Percentiles rank a stretch among this genome's conserved stretches.
Evolutionary conservation across 1,284 basidiomycete genomes (phyloP).

Genomic region (Ganoderma lingzhi): DNA sequence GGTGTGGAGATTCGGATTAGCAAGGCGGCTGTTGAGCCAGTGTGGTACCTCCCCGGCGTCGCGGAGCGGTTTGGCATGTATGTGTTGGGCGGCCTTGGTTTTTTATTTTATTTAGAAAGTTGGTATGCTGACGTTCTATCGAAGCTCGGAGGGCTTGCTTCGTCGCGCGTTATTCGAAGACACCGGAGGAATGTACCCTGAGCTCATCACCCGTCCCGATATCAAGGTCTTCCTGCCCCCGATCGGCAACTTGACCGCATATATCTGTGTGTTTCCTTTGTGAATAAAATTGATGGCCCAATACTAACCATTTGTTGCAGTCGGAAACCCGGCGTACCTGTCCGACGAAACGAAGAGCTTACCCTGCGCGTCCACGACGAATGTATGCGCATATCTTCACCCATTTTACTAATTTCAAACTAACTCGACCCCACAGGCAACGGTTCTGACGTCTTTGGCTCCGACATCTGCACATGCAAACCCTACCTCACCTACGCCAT

Average conservation of each 20-base stretch:
- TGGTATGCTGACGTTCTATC: neutral
- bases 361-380: slow-evolving; percentile 95
- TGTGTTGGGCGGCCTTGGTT: slow-evolving; percentile 40
- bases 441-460: slow-evolving; percentile 89
- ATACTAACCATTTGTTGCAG: slow-evolving; percentile 44
- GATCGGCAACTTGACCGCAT: slow-evolving; percentile 91
- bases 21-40: slow-evolving; percentile 92
- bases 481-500: slow-evolving; percentile 95
- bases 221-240: slow-evolving; percentile 97
- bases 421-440: slow-evolving; percentile 57
- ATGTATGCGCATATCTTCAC: slow-evolving; percentile 59
- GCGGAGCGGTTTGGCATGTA: slow-evolving; percentile 90
- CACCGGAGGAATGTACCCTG: slow-evolving; percentile 96
- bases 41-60: slow-evolving; percentile 96
- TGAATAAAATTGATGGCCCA: too few species aligned
- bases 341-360: slow-evolving; percentile 82
- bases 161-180: slow-evolving; percentile 94
- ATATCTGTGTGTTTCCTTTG: slow-evolving; percentile 74
- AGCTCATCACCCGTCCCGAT: slow-evolving; percentile 93
- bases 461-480: slow-evolving; percentile 95
- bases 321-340: slow-evolving; percentile 85
- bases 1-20: slow-evolving; percentile 90
- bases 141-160: slow-evolving; percentile 83
- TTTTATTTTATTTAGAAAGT: neutral
- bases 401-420: neutral